A percentile compares a stretch with the other conserved stretches of the same genome.
Evolutionary conservation across 805 yeast genomes (phyloP).

Genomic region (Brettanomyces anomalus): DNA sequence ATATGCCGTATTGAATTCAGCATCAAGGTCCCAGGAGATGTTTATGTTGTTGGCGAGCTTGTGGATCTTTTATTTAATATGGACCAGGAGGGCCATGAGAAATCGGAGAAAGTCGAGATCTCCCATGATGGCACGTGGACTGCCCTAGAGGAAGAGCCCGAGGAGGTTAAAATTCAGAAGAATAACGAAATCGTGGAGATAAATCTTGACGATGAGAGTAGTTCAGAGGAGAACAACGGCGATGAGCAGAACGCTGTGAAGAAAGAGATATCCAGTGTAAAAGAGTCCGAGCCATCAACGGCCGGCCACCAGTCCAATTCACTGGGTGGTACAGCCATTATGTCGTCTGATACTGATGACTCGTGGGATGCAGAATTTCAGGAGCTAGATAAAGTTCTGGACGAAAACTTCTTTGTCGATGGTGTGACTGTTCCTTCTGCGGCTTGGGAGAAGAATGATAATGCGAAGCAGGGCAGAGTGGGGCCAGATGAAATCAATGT

Average conservation of each 20-base stretch:
- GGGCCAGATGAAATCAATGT: too few species aligned
- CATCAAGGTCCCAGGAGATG: conserved; percentile 22
- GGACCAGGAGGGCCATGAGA: conserved; percentile 8
- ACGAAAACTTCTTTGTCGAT: not conserved
- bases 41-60: conserved; percentile 25
- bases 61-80: conserved; percentile 16
- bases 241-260: not conserved
- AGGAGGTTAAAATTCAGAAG: not conserved
- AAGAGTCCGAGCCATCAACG: not conserved
- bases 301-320: not conserved
- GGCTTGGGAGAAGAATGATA: too few species aligned
- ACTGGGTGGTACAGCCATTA: not conserved
- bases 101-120: conserved; percentile 18
- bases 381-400: conserved; percentile 2
- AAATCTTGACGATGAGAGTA: not conserved
- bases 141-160: conserved; percentile 8
- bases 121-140: conserved; percentile 21
- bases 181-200: conserved; percentile 1
- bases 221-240: not conserved
- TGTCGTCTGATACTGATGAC: conserved; percentile 1
- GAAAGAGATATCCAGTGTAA: not conserved
- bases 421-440: not conserved
- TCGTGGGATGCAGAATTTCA: conserved; percentile 2
- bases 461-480: too few species aligned
- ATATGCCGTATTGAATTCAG: conserved; percentile 27